Base-by-base conservation (phyloP, 2,329 filamentous ascomycete species). In the Cordyceps pruinosa region DNA sequence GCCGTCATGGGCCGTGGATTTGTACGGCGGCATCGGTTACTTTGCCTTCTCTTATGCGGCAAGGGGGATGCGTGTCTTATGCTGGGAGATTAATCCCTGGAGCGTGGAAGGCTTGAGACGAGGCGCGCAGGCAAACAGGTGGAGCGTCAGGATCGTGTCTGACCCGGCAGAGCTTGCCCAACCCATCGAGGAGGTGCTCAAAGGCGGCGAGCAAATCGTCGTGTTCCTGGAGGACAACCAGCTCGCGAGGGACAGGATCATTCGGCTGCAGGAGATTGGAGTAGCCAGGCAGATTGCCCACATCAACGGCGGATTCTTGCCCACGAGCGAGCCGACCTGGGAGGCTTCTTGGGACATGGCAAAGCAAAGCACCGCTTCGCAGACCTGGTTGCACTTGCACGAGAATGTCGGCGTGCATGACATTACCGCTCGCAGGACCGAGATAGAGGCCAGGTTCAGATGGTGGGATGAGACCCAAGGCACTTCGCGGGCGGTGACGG, bases 11-110 rank as follows among this genome's bases (percentile, higher is more conserved):
- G 83, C 86, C 0, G 81, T 95, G 1, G 93, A 97, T 70, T 74
- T 97, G 59, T 97, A 96, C 73, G 90, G 89, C 0, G 93, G 93
- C 0, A 96, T 97, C 62, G 93, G 93, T 5, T 97, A 97, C 72
- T 97, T 97, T 72, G 83, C 88, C 4, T 96, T 97, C 66, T 88
- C 84, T 32, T 97, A 96, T 71, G 80, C 86, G 7, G 78, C 76
- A 59, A 81, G 87, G 19, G 90, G 90, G 0, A 74, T 92, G 65
- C 74, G 81, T 49, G 87, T 97, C 1, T 75, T 94, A 42, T 89
- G 90, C 64, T 97, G 90, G 88, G 93, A 97, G 71, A 75, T 97
- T 46, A 97, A 96, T 69, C 86, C 87, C 0, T 89, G 92, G 86
- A 91, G 86, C 62, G 81, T 96, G 34, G 90, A 97, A 73, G 91